phyloP scores from a whole-genome alignment of 2,329 filamentous ascomycete genomes.

The Stagonosporopsis chrysanthemi region DNA sequence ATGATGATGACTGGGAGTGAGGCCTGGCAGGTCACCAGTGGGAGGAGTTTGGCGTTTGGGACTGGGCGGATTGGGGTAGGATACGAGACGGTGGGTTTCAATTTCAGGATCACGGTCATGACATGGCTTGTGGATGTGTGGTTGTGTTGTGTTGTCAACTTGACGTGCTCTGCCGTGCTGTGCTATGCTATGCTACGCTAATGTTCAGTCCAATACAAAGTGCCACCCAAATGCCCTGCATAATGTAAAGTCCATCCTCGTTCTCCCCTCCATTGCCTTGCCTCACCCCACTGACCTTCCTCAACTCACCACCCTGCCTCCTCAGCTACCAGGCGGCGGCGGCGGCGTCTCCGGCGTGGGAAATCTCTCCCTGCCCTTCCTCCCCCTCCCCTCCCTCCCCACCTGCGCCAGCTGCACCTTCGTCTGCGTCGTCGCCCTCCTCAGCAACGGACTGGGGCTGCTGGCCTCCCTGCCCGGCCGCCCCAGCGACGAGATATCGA shows the following conservation, averaged over 20 bases:
- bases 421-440: constrained; percentile 44
- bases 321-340: too few species aligned
- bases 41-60: not conserved
- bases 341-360: constrained; percentile 3
- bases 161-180: not conserved
- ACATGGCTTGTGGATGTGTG: too few species aligned
- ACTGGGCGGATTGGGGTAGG: too few species aligned
- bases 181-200: constrained; percentile 10
- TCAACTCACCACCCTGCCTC: not conserved
- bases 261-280: not conserved
- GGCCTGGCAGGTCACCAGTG: too few species aligned
- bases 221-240: not conserved
- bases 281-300: too few species aligned
- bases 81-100: not conserved
- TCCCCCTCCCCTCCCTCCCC: not conserved
- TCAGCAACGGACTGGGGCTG: constrained; percentile 44
- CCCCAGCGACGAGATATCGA: constrained; percentile 22
- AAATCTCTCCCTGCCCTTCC: constrained; percentile 25
- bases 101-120: not conserved
- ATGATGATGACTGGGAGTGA: constrained; percentile 77
- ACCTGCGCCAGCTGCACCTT: constrained; percentile 3
- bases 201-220: not conserved
- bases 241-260: not conserved
- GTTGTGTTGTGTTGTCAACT: too few species aligned
- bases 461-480: constrained; percentile 3